A percentile compares a stretch with the other conserved stretches of the same genome.
Evolutionary conservation across 306 rosid genomes (phyloP).

Genomic region (Glycine soja): DNA sequence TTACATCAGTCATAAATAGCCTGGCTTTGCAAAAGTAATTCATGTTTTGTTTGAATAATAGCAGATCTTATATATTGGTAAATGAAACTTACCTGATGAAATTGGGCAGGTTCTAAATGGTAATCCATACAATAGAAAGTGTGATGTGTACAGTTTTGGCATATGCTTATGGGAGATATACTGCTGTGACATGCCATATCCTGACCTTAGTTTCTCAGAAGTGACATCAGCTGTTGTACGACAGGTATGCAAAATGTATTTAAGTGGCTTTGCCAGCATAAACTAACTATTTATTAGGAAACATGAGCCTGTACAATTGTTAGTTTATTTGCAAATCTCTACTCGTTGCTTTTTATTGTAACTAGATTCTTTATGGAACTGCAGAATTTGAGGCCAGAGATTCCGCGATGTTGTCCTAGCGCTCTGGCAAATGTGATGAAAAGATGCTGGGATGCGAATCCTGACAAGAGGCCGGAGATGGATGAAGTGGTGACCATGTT

Average conservation of each 20-base stretch:
- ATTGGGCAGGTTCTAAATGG: slow-evolving; percentile 93
- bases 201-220: slow-evolving; percentile 96
- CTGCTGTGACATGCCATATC: slow-evolving; percentile 99
- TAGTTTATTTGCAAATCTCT: neutral
- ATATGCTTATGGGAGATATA: slow-evolving; percentile 99
- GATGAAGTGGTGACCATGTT: slow-evolving; percentile 89
- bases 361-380: slow-evolving; percentile 43
- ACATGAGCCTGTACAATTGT: neutral
- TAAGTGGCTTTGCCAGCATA: slow-evolving; percentile 34
- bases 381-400: slow-evolving; percentile 98
- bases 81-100: slow-evolving; percentile 47
- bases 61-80: slow-evolving; percentile 23
- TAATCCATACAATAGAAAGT: slow-evolving; percentile 90
- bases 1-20: slow-evolving; percentile 15
- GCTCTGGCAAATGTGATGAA: slow-evolving; percentile 96
- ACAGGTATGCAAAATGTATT: slow-evolving; percentile 63
- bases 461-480: slow-evolving; percentile 97
- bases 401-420: slow-evolving; percentile 99
- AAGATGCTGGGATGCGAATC: slow-evolving; percentile 99
- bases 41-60: slow-evolving; percentile 39
- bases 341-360: slow-evolving; percentile 6
- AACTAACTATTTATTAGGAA: neutral
- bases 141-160: slow-evolving; percentile 94
- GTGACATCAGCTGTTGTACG: slow-evolving; percentile 95
- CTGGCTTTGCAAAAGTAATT: slow-evolving; percentile 38